A percentile compares a stretch with the other conserved stretches of the same genome.
Conservation (phyloP, 495 filamentous ascomycete genomes). For the Penicillium coprophilum region DNA sequence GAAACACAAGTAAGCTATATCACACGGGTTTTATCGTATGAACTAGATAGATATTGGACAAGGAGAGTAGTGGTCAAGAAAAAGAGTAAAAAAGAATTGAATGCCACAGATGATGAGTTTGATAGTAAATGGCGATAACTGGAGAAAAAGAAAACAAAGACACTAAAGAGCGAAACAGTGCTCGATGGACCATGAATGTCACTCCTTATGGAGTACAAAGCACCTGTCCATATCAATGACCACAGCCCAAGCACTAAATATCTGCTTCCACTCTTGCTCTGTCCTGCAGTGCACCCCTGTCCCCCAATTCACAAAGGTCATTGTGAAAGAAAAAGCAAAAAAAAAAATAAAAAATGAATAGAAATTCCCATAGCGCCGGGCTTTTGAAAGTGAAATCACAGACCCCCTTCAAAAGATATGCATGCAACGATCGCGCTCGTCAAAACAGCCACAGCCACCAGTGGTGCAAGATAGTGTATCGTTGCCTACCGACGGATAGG, state of each 20-base stretch:
- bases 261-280: slow-evolving; percentile 19
- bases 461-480: neutral
- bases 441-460: neutral
- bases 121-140: slow-evolving; percentile 2
- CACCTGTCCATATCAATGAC: neutral
- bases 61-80: neutral
- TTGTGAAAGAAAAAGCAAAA: slow-evolving; percentile 1
- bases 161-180: slow-evolving; percentile 1
- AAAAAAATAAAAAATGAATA: slow-evolving; percentile 14
- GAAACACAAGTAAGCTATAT: neutral
- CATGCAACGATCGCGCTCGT: slow-evolving; percentile 7
- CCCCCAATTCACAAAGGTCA: neutral
- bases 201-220: neutral
- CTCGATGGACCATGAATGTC: neutral
- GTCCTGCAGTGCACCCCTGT: slow-evolving; percentile 28
- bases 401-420: slow-evolving; percentile 17
- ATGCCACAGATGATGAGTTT: slow-evolving; percentile 9
- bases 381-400: slow-evolving; percentile 37
- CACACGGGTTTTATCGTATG: neutral
- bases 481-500: slow-evolving; percentile 57
- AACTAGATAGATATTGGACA: slow-evolving; percentile 4
- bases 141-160: slow-evolving; percentile 1
- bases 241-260: neutral
- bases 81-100: neutral
- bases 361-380: slow-evolving; percentile 43